A percentile compares a stretch with the other conserved stretches of the same genome.
Conservation (phyloP, 108 stramenopile genomes). For the Nitzschia inconspicua region DNA sequence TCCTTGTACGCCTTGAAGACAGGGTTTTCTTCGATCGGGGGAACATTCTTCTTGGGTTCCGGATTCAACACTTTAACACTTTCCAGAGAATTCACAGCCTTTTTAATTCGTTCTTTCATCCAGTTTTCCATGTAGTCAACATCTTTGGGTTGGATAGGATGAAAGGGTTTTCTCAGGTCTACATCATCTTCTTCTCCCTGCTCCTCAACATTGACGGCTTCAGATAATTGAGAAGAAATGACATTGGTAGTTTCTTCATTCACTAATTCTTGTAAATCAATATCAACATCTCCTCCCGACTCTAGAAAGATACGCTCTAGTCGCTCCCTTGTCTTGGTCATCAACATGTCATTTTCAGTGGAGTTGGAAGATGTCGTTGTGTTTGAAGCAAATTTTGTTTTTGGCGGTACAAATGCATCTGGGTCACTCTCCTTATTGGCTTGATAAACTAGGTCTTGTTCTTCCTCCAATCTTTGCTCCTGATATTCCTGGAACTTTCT, state of each 20-base stretch:
- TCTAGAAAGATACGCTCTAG: slow-evolving; percentile 26
- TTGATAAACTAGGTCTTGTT: slow-evolving; percentile 7
- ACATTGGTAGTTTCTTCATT: background rate
- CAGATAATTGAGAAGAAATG: background rate
- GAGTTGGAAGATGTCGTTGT: background rate
- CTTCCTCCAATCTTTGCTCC: slow-evolving; percentile 29
- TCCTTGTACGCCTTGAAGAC: slow-evolving; percentile 58
- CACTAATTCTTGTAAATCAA: background rate
- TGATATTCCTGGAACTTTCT: slow-evolving; percentile 38
- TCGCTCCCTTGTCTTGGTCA: slow-evolving; percentile 29
- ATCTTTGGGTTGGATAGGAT: background rate
- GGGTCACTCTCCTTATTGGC: background rate
- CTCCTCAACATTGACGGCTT: slow-evolving; percentile 37
- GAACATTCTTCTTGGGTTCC: slow-evolving; percentile 9
- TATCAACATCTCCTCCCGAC: background rate
- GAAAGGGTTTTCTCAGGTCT: background rate
- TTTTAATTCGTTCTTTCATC: slow-evolving; percentile 21
- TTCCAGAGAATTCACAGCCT: slow-evolving; percentile 15
- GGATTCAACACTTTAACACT: slow-evolving; percentile 7
- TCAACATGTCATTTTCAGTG: slow-evolving; percentile 25
- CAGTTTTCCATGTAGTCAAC: slow-evolving; percentile 1
- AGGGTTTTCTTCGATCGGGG: slow-evolving; percentile 64
- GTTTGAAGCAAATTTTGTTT: background rate
- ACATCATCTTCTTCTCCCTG: slow-evolving; percentile 9
- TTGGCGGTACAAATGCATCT: background rate